Conservation (phyloP, 768 basidiomycete genomes). For the Dentipellis fragilis region DNA sequence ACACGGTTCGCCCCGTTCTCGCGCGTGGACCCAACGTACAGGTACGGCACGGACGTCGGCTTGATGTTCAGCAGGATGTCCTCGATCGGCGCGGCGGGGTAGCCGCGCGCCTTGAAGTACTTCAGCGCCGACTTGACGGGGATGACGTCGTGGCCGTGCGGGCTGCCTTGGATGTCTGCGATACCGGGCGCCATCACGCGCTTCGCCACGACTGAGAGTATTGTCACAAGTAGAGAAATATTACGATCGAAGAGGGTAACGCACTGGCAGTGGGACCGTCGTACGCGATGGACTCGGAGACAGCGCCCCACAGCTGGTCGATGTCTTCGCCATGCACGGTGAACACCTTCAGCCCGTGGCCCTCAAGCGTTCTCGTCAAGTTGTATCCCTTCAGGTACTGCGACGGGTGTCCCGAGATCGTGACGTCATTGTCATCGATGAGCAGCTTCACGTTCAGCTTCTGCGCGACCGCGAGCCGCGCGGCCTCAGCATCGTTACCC, state of each 20-base stretch:
- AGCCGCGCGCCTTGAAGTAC: constrained; percentile 59
- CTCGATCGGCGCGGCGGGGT: constrained; percentile 34
- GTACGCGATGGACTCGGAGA: constrained; percentile 43
- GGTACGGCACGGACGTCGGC: constrained; percentile 41
- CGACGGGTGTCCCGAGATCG: constrained; percentile 86
- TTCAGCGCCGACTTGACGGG: constrained; percentile 72
- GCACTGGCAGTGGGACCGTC: constrained; percentile 73
- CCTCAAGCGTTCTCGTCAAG: constrained; percentile 59
- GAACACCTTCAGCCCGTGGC: constrained; percentile 74
- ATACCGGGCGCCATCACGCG: constrained; percentile 35
- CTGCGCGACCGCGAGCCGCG: constrained; percentile 78
- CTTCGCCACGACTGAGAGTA: constrained; percentile 51
- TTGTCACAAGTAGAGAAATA: background rate
- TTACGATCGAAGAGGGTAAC: constrained; percentile 11
- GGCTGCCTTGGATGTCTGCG: constrained; percentile 65
- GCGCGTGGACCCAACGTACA: constrained; percentile 61
- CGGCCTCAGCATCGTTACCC: constrained; percentile 86
- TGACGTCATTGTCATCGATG: constrained; percentile 88
- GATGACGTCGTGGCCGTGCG: constrained; percentile 80
- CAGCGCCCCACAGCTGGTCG: constrained; percentile 63
- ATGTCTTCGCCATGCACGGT: constrained; percentile 71
- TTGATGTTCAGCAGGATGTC: constrained; percentile 58
- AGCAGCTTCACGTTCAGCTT: constrained; percentile 75
- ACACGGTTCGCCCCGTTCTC: constrained; percentile 76
- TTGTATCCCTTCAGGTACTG: constrained; percentile 77